phyloP scores from a whole-genome alignment of 495 filamentous ascomycete genomes.

The Neurospora tetrasperma region DNA sequence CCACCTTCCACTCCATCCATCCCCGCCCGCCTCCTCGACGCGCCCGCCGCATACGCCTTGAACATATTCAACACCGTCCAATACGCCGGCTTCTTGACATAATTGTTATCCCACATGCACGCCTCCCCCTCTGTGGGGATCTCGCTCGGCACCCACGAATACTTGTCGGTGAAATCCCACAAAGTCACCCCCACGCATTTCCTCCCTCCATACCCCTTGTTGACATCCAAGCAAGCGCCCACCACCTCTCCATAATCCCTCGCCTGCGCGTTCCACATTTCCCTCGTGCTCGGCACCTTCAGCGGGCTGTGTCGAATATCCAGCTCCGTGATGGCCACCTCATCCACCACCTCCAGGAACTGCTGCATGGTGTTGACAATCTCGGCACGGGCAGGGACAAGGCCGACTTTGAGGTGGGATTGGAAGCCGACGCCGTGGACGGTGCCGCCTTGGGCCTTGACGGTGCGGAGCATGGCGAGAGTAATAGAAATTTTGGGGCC shows the following conservation, averaged over 20 bases:
- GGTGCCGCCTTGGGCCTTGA: conserved; percentile 33
- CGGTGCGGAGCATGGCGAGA: conserved; percentile 30
- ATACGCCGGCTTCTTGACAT: conserved; percentile 44
- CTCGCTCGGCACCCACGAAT: conserved; percentile 37
- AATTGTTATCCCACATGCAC: conserved; percentile 38
- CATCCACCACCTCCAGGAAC: conserved; percentile 36
- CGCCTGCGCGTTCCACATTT: conserved; percentile 37
- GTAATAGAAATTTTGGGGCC: conserved; percentile 34
- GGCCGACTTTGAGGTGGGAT: conserved; percentile 44
- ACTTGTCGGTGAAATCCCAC: conserved; percentile 51
- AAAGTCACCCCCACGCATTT: conserved; percentile 49
- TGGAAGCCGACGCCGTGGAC: conserved; percentile 50
- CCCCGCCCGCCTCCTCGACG: not conserved
- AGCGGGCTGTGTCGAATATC: conserved; percentile 41
- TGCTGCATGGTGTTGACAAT: conserved; percentile 27
- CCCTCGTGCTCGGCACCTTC: conserved; percentile 15
- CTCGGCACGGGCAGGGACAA: conserved; percentile 28
- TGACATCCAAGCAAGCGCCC: conserved; percentile 36
- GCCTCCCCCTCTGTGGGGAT: conserved; percentile 43
- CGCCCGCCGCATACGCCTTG: conserved; percentile 5
- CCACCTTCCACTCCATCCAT: not conserved
- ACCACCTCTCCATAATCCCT: conserved; percentile 41
- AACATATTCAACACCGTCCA: conserved; percentile 18
- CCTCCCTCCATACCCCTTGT: conserved; percentile 9
- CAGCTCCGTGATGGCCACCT: conserved; percentile 48